These are phyloP conservation scores for Citrus reticulata DNA, from an alignment of 345 rosid genomes.

Conservation along the genomic window DNA sequence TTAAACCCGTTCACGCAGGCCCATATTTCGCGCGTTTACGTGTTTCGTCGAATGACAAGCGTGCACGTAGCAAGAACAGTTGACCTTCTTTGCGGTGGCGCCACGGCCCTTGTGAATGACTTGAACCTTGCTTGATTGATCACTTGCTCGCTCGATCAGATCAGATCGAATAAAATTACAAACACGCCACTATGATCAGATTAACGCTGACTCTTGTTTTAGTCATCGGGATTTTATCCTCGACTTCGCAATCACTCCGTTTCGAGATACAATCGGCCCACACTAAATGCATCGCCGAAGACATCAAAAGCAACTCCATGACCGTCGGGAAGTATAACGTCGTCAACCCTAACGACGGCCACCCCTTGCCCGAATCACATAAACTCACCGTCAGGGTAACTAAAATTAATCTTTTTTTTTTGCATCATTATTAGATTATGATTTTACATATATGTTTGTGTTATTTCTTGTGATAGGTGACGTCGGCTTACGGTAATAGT, in stretches of 20 bases:
- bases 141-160: not conserved
- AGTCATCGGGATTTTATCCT: conserved; percentile 20
- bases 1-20: not conserved
- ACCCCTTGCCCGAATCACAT: conserved; percentile 71
- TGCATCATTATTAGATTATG: not conserved
- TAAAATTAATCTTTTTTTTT: too few relatives aligned
- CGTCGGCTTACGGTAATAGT: conserved; percentile 70
- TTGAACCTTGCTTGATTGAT: too few relatives aligned
- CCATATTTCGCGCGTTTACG: conserved; percentile 11
- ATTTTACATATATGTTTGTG: not conserved
- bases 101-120: not conserved
- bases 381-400: conserved; percentile 67
- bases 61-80: conserved; percentile 27
- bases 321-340: conserved; percentile 83
- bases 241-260: conserved; percentile 46
- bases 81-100: conserved; percentile 3
- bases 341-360: conserved; percentile 62
- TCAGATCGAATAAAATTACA: not conserved
- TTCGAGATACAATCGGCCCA: conserved; percentile 78
- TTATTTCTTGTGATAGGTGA: conserved; percentile 44
- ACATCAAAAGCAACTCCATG: conserved; percentile 79
- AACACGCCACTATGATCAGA: conserved; percentile 23
- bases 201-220: not conserved
- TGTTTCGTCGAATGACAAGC: conserved; percentile 21
- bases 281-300: conserved; percentile 87